Evolutionary conservation across 2,329 filamentous ascomycete genomes (phyloP), one percentile per base, ranked within the genome.

Genomic region (Beauveria australis): DNA sequence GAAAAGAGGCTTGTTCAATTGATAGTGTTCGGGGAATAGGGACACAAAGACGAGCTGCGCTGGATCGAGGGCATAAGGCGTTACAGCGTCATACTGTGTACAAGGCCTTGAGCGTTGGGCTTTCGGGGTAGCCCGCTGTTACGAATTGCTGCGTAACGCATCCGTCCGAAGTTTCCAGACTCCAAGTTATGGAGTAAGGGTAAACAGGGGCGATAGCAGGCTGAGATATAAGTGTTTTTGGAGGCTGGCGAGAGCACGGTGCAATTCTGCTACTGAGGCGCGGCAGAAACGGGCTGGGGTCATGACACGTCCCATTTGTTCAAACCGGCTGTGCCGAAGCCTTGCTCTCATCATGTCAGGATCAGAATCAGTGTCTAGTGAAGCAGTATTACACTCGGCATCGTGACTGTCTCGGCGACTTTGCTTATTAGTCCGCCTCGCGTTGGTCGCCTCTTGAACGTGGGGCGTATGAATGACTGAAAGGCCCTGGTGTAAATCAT

Each of bases 291-390:
- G 22, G 33, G 55, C 47, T 51, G 43, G 47, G 56, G 40, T 26
- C 40, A 53, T 59, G 56, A 53, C 56, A 59, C 56, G 40, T 59
- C 40, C 56, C 48, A 53, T 53, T 24, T 53, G n/a, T 47, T 44
- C 33, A 49, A 52, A 46, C 48, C 40, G 30, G 56, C 40, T 33
- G 48, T 18, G 24, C 19, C 22, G 10, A n/a, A 28, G 48, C 26
- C 48, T 43, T 18, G 14, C 26, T n/a, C n/a, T 22, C 33, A 52
- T 52, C 33, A 53, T 24, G 46, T 26, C 7, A 43, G 22, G 24
- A 41, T 33, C 44, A 44, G 44, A n/a, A 43, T 28, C 37, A n/a
- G 18, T 22, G 10, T 30, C 55, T 51, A 51, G 33, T 30, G 22
- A 58, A 19, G 24, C 46, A 22, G 22, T 19, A 33, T 43, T 51